Evolutionary conservation across 306 rosid genomes (phyloP), one percentile per base, ranked within the genome.

Genomic region (Biancaea sappan): DNA sequence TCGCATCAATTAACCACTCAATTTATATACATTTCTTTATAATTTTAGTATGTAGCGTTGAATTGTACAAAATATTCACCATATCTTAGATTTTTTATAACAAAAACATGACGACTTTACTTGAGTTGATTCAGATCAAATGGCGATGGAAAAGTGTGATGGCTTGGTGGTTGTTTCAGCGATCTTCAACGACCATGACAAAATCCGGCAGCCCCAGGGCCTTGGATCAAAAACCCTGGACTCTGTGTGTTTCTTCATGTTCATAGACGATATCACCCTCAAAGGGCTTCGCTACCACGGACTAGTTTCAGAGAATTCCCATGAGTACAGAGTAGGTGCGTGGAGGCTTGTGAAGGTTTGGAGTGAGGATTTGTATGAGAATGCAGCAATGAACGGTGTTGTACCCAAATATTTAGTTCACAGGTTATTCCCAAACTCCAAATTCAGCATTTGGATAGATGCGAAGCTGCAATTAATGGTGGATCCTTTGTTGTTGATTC

Each of bases 311-410:
- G 14, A 5, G 5, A n/a, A 84, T 38, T 74, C 92, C 0, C 13
- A 38, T 1, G 88, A 84, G 8, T 54, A 84, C 54, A 84, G 44
- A 66, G 77, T 94, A 8, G 98, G 97, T 2, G 95, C 61, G 6
- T 94, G 98, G 98, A 88, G 85, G 69, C 53, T 91, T 37, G 96
- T 90, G 64, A 81, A 80, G 80, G 97, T 91, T 72, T 72, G 29
- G 3, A 80, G 74, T 80, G 78, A 84, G 24, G 59, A 51, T 11
- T 67, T 90, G 75, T 90, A 94, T 77, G 77, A 86, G 29, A 88
- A 77, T 58, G 95, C 98, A 9, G 97, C 96, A 31, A 91, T 94
- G 98, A 91, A 94, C 34, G 98, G 98, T 5, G 85, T 91, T 15
- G 86, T 94, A 80, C 97, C 97, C 7, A 94, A 94, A 64, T 94